These are phyloP conservation scores for Fraxinus xanthoxyloides DNA, from an alignment of 305 asterid species.

Conservation along the genomic window DNA sequence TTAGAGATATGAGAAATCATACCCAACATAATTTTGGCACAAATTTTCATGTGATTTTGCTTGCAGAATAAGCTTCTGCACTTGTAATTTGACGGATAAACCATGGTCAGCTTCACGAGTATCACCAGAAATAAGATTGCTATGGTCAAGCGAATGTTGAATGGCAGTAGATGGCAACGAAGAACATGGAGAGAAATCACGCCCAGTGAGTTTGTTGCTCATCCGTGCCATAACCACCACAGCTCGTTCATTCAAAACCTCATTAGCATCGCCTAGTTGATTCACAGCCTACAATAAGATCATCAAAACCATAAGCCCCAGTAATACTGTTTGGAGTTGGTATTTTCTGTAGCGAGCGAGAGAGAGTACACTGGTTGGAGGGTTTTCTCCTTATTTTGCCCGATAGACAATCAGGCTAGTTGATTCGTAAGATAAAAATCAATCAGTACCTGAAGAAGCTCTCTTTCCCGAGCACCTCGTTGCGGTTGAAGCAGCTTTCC, in stretches of 20 bases:
- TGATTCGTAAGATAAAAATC: background rate
- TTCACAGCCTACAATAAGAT: conserved; percentile 66
- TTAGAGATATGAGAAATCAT: conserved; percentile 24
- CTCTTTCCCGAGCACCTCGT: conserved; percentile 87
- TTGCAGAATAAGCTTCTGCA: conserved; percentile 90
- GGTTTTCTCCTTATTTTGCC: background rate
- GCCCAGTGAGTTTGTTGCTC: conserved; percentile 95
- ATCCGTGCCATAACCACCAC: conserved; percentile 96
- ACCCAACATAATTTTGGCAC: conserved; percentile 99
- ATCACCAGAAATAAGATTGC: conserved; percentile 61
- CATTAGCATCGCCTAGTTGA: conserved; percentile 97
- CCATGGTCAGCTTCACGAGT: conserved; percentile 92
- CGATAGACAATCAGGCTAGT: background rate
- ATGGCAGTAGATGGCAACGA: conserved; percentile 55
- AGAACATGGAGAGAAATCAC: conserved; percentile 67
- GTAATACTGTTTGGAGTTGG: background rate
- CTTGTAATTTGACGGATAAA: conserved; percentile 89
- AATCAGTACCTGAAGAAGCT: conserved; percentile 75
- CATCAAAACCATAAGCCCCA: conserved; percentile 18
- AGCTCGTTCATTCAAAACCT: conserved; percentile 92
- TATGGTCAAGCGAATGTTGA: conserved; percentile 67
- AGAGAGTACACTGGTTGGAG: background rate
- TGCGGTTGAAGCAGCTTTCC: conserved; percentile 83
- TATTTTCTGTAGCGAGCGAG: background rate
- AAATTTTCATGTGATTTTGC: conserved; percentile 86